Evolutionary conservation across 2,329 filamentous ascomycete species (phyloP), one percentile per base, ranked within the genome.

Genomic region (Nothopassalora personata): DNA sequence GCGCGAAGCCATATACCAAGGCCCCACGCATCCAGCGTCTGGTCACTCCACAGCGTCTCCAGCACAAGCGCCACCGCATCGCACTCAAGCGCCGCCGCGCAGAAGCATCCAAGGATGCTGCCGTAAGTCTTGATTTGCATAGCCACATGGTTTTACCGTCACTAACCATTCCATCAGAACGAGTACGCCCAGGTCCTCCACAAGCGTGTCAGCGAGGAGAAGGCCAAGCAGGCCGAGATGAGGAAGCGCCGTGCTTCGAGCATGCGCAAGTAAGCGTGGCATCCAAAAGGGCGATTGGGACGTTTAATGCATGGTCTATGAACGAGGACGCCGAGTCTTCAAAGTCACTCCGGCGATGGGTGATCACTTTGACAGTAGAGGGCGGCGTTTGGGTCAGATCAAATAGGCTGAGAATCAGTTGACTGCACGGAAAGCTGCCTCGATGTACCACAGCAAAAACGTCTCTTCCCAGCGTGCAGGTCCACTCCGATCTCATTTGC

Each of bases 11-110:
- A 74, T 97, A 97, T 88, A 97, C 93, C 89, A 99, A 99, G 90
- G 94, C 94, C 74, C 94, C 94, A 80, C 95, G 93, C 86, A 99
- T 99, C 83, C 94, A 99, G 88, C 91, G 94, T 79, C 91, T 99
- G 74, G 91, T 99, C 74, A 99, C 94, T 76, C 94, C 94, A 79
- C 94, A 97, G 84, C 94, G 94, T 80, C 91, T 99, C 77, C 94
- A 99, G 87, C 94, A 96, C 89, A 99, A 97, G 90, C 91, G 94
- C 76, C 94, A 97, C 86, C 86, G 92, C 73, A 83, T 95, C 75
- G 93, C 94, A 75, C 89, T 99, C 83, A 99, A 99, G 91, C 91
- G 93, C 80, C 93, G 94, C 81, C 90, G 91, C 77, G 83, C 92
- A 75, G 94, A 99, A 85, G 89, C 92, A 81, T 86, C 91, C 83